Percentiles rank a stretch among this genome's conserved stretches.
These are phyloP conservation scores for Parmelia sp. DNA, from an alignment of 495 filamentous ascomycete genomes.

Conservation along the genomic window DNA sequence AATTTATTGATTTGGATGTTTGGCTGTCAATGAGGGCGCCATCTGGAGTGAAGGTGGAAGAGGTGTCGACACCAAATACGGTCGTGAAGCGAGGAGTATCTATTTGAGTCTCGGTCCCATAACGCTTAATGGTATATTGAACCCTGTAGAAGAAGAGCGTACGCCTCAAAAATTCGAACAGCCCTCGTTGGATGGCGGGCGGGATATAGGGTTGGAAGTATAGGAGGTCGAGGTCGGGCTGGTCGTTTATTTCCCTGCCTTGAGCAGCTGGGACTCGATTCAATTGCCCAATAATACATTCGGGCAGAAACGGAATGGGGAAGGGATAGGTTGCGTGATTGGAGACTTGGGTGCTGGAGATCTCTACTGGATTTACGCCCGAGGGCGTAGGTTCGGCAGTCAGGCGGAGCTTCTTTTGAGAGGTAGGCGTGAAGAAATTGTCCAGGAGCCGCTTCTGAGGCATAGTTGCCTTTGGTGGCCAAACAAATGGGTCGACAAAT, in stretches of 20 bases:
- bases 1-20: conserved; percentile 34
- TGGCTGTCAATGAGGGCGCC: conserved; percentile 44
- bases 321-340: conserved; percentile 58
- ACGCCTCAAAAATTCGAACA: conserved; percentile 59
- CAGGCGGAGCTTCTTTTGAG: conserved; percentile 33
- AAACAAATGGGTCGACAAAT: too few relatives aligned
- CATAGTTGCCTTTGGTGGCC: conserved; percentile 11
- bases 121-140: conserved; percentile 59
- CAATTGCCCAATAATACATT: conserved; percentile 35
- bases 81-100: conserved; percentile 65
- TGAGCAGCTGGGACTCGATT: conserved; percentile 34
- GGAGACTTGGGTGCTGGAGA: conserved; percentile 12
- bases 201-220: conserved; percentile 63
- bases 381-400: conserved; percentile 2
- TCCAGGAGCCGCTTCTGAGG: conserved; percentile 46
- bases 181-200: conserved; percentile 40
- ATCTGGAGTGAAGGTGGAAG: conserved; percentile 38
- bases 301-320: conserved; percentile 51
- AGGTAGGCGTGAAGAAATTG: conserved; percentile 42
- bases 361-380: conserved; percentile 1
- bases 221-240: conserved; percentile 58
- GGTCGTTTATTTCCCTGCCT: conserved; percentile 47
- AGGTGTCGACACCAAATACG: conserved; percentile 65
- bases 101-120: conserved; percentile 49
- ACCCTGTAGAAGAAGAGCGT: conserved; percentile 68